These are phyloP conservation scores for Phoma sp. DNA, from an alignment of 2,329 filamentous ascomycete species.

Conservation along the genomic window DNA sequence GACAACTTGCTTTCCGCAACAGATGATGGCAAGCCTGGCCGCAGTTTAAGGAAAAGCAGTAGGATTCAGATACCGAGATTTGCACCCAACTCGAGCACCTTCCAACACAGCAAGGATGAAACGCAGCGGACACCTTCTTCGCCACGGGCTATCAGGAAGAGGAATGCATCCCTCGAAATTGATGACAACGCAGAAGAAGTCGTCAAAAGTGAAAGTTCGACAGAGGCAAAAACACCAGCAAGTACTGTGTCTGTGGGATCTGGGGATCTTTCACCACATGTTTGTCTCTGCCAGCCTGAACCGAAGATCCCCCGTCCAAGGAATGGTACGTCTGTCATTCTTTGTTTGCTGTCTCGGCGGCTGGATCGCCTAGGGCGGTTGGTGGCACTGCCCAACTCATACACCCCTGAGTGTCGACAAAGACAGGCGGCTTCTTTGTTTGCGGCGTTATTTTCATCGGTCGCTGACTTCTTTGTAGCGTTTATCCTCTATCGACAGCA, in stretches of 20 bases:
- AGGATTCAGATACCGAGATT: slow-evolving; percentile 37
- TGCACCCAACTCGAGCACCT: slow-evolving; percentile 16
- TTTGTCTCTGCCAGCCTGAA: slow-evolving; percentile 74
- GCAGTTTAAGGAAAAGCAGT: slow-evolving; percentile 38
- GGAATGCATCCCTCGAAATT: slow-evolving; percentile 26
- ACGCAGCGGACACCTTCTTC: slow-evolving; percentile 29
- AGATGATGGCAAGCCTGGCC: slow-evolving; percentile 32
- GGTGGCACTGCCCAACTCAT: slow-evolving; percentile 14
- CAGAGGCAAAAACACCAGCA: slow-evolving; percentile 24
- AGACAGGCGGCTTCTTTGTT: slow-evolving; percentile 39
- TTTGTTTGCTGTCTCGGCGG: slow-evolving; percentile 28
- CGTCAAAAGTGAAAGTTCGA: slow-evolving; percentile 23
- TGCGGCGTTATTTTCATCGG: slow-evolving; percentile 24
- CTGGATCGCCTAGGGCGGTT: slow-evolving; percentile 6
- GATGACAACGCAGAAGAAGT: slow-evolving; percentile 26
- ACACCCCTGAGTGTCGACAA: slow-evolving; percentile 27
- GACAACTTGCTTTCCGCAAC: slow-evolving; percentile 20
- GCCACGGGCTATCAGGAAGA: slow-evolving; percentile 33
- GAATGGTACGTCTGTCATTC: slow-evolving; percentile 64
- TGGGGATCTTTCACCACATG: slow-evolving; percentile 52
- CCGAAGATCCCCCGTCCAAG: slow-evolving; percentile 74
- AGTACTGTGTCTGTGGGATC: slow-evolving; percentile 40
- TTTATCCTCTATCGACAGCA: slow-evolving; percentile 98
- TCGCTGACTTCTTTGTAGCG: slow-evolving; percentile 63
- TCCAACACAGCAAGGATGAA: slow-evolving; percentile 25